Base-by-base conservation (phyloP, 208 protist genomes). In the Porcisia hertigi region DNA sequence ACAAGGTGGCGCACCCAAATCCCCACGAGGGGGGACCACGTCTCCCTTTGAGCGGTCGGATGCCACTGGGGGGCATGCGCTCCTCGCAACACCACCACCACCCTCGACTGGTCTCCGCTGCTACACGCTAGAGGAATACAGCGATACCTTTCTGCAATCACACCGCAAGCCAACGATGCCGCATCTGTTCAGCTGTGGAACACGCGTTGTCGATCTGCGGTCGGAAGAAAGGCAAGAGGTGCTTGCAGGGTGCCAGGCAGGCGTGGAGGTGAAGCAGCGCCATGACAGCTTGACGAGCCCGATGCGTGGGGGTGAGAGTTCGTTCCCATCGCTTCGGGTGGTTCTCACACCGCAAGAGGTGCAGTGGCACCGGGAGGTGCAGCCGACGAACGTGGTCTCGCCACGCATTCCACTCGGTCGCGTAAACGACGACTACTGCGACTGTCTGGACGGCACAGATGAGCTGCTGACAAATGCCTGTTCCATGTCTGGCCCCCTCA, bases 341-440 rank as follows among this genome's bases (percentile, higher is more conserved):
- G 82, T 90, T 54, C 82, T 94, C 57, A 85, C 76, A n/a, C 30
- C 65, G 1, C 71, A 73, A n/a, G 89, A 96, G 69, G 86, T 80
- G 63, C 34, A 74, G 57, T 73, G 78, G 78, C 91, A 96, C 63
- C 25, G 57, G 14, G 20, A 71, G 34, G 8, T 63, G 54, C 88
- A 88, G 39, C 41, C 63, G 6, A 30, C 75, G 20, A 92, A 94
- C 77, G 54, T 81, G 8, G 89, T 87, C n/a, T 78, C 83, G 9
- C 86, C 92, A 77, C 66, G 62, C 45, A 90, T 96, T 64, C 79
- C 79, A 1, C 84, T 96, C 4, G 9, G 69, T 16, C 75, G 77
- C 69, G 63, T 96, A 30, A 91, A 93, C 79, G 92, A 94, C 73
- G 88, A 96, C 79, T 96, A 96, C 83, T 96, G 92, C 82, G 92